These are phyloP conservation scores for Russula griseocarnosa DNA, from an alignment of 768 basidiomycete species.

Conservation along the genomic window DNA sequence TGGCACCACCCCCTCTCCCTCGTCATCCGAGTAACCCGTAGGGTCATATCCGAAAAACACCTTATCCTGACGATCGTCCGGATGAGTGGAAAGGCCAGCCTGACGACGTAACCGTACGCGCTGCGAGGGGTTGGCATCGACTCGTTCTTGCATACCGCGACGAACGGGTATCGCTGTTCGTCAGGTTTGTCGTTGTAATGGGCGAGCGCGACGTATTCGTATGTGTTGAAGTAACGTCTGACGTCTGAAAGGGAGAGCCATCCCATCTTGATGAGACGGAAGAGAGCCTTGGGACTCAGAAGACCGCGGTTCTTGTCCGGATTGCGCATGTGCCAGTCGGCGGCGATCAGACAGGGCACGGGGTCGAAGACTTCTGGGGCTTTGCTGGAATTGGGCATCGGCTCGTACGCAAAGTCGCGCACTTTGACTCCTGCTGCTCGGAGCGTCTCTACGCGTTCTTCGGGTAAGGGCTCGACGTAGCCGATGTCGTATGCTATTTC, in stretches of 20 bases:
- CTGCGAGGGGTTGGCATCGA: conserved; percentile 31
- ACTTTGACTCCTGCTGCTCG: conserved; percentile 34
- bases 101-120: conserved; percentile 28
- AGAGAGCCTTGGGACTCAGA: conserved; percentile 30
- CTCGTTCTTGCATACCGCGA: conserved; percentile 14
- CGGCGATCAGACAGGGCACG: conserved; percentile 28
- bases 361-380: conserved; percentile 33
- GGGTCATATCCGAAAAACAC: conserved; percentile 28
- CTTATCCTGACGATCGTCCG: conserved; percentile 30
- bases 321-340: conserved; percentile 34
- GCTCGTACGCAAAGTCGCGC: conserved; percentile 35
- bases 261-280: conserved; percentile 31
- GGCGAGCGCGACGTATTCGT: conserved; percentile 29
- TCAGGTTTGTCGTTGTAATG: conserved; percentile 30
- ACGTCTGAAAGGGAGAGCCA: conserved; percentile 34
- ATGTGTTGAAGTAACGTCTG: conserved; percentile 26
- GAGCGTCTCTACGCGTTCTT: conserved; percentile 18
- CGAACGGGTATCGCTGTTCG: conserved; percentile 31
- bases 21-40: conserved; percentile 10
- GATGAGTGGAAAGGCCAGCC: conserved; percentile 9
- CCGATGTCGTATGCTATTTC: conserved; percentile 30
- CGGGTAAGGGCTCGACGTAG: conserved; percentile 12
- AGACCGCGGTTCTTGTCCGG: conserved; percentile 10
- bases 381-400: conserved; percentile 8
- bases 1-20: not conserved